These are phyloP conservation scores for Rachicladosporium sp. DNA, from an alignment of 2,329 filamentous ascomycete species.

Conservation along the genomic window DNA sequence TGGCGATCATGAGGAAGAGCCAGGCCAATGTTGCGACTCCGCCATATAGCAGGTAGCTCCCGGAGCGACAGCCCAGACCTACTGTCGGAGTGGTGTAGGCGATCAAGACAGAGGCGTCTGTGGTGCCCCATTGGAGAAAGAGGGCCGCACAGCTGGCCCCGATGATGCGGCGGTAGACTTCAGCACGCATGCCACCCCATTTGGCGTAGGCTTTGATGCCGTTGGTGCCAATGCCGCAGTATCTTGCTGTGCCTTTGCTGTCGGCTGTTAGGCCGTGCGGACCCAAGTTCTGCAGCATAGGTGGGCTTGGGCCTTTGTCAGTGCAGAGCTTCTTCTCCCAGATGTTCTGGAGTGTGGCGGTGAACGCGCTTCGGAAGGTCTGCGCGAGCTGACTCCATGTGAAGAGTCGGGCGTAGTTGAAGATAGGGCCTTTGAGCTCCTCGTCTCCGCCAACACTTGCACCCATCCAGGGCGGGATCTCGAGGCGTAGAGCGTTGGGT, in stretches of 20 bases:
- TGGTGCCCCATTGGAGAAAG: constrained; percentile 17
- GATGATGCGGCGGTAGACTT: constrained; percentile 12
- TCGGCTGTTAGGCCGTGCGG: background rate
- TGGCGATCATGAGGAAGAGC: constrained; percentile 9
- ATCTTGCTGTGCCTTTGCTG: constrained; percentile 1
- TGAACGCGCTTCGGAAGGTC: constrained; percentile 8
- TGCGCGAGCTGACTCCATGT: constrained; percentile 13
- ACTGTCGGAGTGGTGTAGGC: constrained; percentile 13
- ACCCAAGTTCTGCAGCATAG: background rate
- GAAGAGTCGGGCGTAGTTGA: constrained; percentile 17
- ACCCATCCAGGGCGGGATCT: constrained; percentile 8
- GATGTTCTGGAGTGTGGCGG: constrained; percentile 9
- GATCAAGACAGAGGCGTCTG: constrained; percentile 12
- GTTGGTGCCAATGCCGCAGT: constrained; percentile 9
- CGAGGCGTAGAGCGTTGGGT: background rate
- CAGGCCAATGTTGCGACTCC: constrained; percentile 10
- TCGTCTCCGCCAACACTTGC: constrained; percentile 15
- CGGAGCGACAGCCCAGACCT: constrained; percentile 14
- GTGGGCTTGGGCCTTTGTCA: too few relatives aligned
- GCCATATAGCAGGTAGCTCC: constrained; percentile 11
- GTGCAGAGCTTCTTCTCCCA: background rate
- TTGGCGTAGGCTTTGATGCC: constrained; percentile 10
- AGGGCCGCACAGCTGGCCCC: constrained; percentile 11
- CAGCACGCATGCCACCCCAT: constrained; percentile 10
- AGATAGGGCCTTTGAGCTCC: constrained; percentile 13